Evolutionary conservation across 1,139 yeast species (phyloP), one percentile per base, ranked within the genome.

Genomic region (Hemisphaericaspora xylanilytica): DNA sequence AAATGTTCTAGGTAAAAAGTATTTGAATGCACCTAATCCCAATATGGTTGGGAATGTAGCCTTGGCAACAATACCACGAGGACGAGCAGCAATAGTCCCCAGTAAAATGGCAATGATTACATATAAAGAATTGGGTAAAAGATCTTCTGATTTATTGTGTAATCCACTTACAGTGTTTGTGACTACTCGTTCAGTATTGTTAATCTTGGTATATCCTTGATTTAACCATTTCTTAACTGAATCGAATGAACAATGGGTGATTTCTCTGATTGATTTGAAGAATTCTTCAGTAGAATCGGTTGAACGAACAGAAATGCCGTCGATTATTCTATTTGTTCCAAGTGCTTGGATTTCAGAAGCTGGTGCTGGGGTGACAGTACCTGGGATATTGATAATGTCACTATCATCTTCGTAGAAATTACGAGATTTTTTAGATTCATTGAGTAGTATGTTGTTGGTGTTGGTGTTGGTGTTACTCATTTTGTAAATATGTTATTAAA

Each of bases 31-130:
- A 10, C 73, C 75, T 14, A 78, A 50, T 12, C 95, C 96, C 37
- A 85, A 72, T 0, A 73, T 62, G 3, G 84, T 43, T 2, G 97
- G 97, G 10, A 80, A 70, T 1, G 78, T 47, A 3, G 75, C 64
- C 52, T 83, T 80, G 12, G 86, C 59, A 4, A 83, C 39, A 11
- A 84, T 44, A 35, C 80, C 78, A 45, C 87, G 75, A 52, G 81
- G 81, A 55, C 96, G 87, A 3, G 95, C 80, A 37, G 85, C 58
- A 36, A 92, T 81, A 21, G 87, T 78, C 38, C 97, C 97, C 4
- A 94, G 69, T 51, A 90, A 73, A 2, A 81, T 73, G n/a, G 90
- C 92, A 31, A 89, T 78, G 10, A 79, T 55, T 20, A 87, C 71
- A 55, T 86, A 89, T 20, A 87, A 65, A 4, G 83, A 65, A 43